Evolutionary conservation across 768 basidiomycete genomes (phyloP).

Genomic region (Psilocybe cyanescens): DNA sequence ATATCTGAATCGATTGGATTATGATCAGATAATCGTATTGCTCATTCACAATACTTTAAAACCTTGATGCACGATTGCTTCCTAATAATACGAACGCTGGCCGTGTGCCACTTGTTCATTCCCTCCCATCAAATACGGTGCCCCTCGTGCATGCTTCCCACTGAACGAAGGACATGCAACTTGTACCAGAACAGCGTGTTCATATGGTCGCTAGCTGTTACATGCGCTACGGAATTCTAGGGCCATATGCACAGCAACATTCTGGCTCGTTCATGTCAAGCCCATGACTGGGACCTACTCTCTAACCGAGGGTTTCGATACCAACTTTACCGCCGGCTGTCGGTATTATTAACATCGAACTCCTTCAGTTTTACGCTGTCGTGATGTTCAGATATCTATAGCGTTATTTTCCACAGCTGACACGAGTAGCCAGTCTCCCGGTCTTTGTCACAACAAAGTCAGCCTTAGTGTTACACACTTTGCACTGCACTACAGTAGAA

Average conservation of each 20-base stretch:
- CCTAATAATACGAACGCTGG: slow-evolving; percentile 9
- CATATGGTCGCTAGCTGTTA: background rate
- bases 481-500: no score
- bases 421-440: no score
- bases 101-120: slow-evolving; percentile 5
- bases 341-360: background rate
- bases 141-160: slow-evolving; percentile 21
- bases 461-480: no score
- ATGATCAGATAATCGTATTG: background rate
- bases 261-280: background rate
- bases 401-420: background rate
- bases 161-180: slow-evolving; percentile 5
- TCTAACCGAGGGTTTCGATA: background rate
- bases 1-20: background rate
- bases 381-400: background rate
- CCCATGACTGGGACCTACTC: background rate
- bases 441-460: no score
- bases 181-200: slow-evolving; percentile 9
- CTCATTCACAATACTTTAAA: background rate
- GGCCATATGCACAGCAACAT: background rate
- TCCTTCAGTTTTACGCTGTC: background rate
- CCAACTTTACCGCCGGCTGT: background rate
- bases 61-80: background rate
- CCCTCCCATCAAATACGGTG: slow-evolving; percentile 17
- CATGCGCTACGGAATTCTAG: slow-evolving; percentile 2